phyloP scores from a whole-genome alignment of 768 basidiomycete species.

The Flagelloscypha sp. region DNA sequence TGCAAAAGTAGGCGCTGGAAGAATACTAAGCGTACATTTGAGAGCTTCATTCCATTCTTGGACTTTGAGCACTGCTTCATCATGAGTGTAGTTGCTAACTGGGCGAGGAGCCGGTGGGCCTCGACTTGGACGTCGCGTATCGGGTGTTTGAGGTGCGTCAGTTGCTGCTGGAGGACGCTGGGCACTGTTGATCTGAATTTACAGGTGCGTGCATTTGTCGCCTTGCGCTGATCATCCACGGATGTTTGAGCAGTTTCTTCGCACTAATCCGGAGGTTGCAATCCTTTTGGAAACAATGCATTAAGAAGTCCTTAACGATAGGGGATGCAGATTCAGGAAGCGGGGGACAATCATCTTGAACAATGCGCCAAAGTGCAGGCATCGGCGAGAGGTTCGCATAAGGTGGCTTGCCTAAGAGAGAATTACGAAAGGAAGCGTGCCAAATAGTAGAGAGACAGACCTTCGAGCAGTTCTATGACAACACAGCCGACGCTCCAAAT shows the following conservation, averaged over 20 bases:
- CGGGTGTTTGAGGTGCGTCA: constrained; percentile 1
- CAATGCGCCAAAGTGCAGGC: constrained; percentile 97
- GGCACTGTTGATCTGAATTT: constrained; percentile 5
- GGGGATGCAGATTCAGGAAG: constrained; percentile 94
- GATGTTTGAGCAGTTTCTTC: constrained; percentile 84
- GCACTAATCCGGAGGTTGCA: constrained; percentile 90
- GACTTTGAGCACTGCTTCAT: constrained; percentile 89
- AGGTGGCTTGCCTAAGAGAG: constrained; percentile 76
- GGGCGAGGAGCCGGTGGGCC: no score
- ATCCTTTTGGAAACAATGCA: constrained; percentile 98
- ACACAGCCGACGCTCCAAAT: constrained; percentile 98
- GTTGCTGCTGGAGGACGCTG: constrained; percentile 1
- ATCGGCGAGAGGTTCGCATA: constrained; percentile 95
- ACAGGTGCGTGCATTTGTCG: constrained; percentile 49
- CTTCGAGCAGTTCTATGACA: constrained; percentile 89
- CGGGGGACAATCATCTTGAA: constrained; percentile 95
- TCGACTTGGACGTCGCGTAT: constrained; percentile 24
- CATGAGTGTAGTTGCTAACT: constrained; percentile 77
- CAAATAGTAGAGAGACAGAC: no score
- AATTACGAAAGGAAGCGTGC: no score
- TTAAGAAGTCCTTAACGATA: constrained; percentile 92
- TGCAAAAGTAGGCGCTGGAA: constrained; percentile 7
- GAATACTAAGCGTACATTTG: constrained; percentile 50
- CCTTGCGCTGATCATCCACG: constrained; percentile 89
- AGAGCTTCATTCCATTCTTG: constrained; percentile 99